phyloP scores from a whole-genome alignment of 129 eudicot genomes.

The Flaveria trinervia region DNA sequence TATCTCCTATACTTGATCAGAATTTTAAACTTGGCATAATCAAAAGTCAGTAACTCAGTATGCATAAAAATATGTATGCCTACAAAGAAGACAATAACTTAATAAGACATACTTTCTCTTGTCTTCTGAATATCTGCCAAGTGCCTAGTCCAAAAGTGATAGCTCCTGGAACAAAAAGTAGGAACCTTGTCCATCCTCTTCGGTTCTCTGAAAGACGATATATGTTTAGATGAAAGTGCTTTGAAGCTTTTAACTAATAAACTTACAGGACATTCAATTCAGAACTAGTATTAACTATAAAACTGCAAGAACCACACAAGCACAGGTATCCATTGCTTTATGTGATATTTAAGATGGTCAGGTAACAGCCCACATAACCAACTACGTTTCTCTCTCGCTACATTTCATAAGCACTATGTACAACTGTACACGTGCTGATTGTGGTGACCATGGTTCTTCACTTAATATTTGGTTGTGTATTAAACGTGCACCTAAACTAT shows the following conservation, averaged over 20 bases:
- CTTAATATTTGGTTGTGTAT: not conserved
- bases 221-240: not conserved
- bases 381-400: not conserved
- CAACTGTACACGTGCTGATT: too few species aligned
- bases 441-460: too few species aligned
- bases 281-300: not conserved
- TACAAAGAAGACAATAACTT: conserved; percentile 8
- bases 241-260: conserved; percentile 15
- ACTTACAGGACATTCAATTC: not conserved
- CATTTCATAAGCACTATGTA: not conserved
- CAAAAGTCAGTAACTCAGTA: not conserved
- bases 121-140: conserved; percentile 87
- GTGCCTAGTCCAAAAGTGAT: conserved; percentile 87
- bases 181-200: conserved; percentile 76
- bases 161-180: conserved; percentile 90
- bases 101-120: conserved; percentile 64
- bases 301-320: not conserved
- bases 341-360: not conserved
- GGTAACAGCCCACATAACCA: too few species aligned
- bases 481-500: not conserved
- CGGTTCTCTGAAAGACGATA: conserved; percentile 47
- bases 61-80: not conserved
- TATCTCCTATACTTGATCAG: not conserved
- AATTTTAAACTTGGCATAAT: not conserved
- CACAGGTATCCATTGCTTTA: not conserved